phyloP scores from a whole-genome alignment of 192 early-diverging fungal species.

The Coemansia furcata region DNA sequence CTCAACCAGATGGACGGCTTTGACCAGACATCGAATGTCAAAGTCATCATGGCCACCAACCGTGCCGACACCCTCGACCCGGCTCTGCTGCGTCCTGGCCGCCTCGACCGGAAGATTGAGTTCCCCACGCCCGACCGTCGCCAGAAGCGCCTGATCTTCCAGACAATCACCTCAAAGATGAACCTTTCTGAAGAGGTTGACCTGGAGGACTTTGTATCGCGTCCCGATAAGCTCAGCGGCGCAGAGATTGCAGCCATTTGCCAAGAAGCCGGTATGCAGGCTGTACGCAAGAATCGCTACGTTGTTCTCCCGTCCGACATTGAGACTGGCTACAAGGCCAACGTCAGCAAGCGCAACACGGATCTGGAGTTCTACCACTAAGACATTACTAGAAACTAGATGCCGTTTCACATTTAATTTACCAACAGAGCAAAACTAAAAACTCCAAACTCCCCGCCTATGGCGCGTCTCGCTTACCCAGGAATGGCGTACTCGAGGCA shows the following conservation, averaged over 20 bases:
- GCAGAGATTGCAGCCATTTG: conserved; percentile 99
- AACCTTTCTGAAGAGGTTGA: conserved; percentile 94
- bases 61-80: conserved; percentile 94
- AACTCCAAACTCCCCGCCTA: neutral
- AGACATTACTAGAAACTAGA: neutral
- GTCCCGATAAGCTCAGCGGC: conserved; percentile 96
- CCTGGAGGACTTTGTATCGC: conserved; percentile 98
- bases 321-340: conserved; percentile 94
- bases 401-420: neutral
- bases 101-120: conserved; percentile 99
- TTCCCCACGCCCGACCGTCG: conserved; percentile 97
- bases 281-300: conserved; percentile 98
- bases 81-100: conserved; percentile 92
- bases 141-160: conserved; percentile 96
- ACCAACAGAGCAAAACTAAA: neutral
- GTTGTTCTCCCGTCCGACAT: conserved; percentile 92
- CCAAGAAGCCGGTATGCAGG: conserved; percentile 95
- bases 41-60: conserved; percentile 99
- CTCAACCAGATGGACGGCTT: conserved; percentile 98
- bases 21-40: conserved; percentile 91
- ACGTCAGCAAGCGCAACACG: conserved; percentile 93
- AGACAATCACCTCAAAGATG: conserved; percentile 92
- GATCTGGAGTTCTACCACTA: conserved; percentile 97
- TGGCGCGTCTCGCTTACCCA: conserved; percentile 40
- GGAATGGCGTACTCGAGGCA: conserved; percentile 63